Evolutionary conservation across 2,329 filamentous ascomycete species (phyloP), one percentile per base, ranked within the genome.

Genomic region (Colletotrichum echinochloae): DNA sequence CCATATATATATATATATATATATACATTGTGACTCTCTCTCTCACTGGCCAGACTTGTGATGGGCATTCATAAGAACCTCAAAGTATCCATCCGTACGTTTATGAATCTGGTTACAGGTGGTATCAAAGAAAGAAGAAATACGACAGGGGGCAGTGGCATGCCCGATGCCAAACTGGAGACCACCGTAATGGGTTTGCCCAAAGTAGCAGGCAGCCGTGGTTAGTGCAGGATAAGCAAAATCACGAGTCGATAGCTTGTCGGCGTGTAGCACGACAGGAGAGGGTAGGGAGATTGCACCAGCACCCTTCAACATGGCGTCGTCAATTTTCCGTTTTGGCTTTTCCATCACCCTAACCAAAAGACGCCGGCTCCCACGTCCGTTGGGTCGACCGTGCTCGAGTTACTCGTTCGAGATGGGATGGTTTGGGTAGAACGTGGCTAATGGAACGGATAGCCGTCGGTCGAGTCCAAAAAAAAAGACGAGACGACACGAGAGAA

Each of bases 391-490:
- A 35, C 62, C 63, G 49, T 61, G 63, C 62, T 41, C 26, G 49
- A 18, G 16, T 55, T 41, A 5, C 37, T 33, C 49, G 30, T 37
- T 48, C 41, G 4, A 57, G 23, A 30, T 44, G 37, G 30, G 16
- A 33, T 14, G 52, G 52, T 52, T 35, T 46, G 44, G 59, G 49
- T 59, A 59, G 37, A 46, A 46, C 11, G 61, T 62, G 64, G 57
- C 57, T 66, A 48, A 51, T 23, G 18, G 62, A 46, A 46, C n/a
- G 44, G 60, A 39, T 37, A 23, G 41, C n/a, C 30, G 41, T 60
- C 33, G 41, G 12, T 54, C 20, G n/a, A 16, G 30, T 35, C 57
- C 41, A 60, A 49, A 48, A 35, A 48, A 35, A 49, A 49, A 60
- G 48, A 41, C 33, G n/a, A 56, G 33, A 55, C 52, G 33, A 56